A percentile compares a stretch with the other conserved stretches of the same genome.
Conservation (phyloP, 2,329 filamentous ascomycete genomes). For the Mollisiaceae sp. region DNA sequence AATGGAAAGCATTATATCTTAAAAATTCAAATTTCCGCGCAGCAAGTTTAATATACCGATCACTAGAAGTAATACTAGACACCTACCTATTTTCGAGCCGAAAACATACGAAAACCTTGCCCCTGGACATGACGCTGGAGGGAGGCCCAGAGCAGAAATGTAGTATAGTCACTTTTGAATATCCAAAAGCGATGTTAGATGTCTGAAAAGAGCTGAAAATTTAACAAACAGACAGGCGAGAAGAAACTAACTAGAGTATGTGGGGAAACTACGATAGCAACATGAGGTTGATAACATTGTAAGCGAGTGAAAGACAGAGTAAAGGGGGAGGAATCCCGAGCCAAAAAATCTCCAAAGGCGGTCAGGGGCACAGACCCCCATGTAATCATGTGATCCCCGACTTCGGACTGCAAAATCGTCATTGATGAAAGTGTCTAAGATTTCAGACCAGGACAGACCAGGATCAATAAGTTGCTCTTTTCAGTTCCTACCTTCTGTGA, state of each 20-base stretch:
- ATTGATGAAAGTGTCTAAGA: neutral
- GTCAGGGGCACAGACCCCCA: neutral
- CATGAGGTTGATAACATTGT: neutral
- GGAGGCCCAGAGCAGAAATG: neutral
- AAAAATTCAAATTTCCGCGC: neutral
- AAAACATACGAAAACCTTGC: neutral
- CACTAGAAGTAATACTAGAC: neutral
- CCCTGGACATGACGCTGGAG: neutral
- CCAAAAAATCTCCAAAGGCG: neutral
- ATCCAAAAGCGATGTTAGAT: no score
- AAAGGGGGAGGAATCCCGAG: neutral
- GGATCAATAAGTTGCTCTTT: conserved; percentile 2
- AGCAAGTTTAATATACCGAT: neutral
- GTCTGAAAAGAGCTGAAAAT: no score
- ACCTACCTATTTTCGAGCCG: neutral
- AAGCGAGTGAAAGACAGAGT: neutral
- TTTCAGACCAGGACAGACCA: neutral
- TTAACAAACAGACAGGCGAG: no score
- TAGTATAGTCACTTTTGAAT: no score
- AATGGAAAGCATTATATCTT: neutral
- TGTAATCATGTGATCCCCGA: conserved; percentile 2
- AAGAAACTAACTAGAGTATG: no score
- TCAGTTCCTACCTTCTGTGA: neutral
- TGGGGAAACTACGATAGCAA: no score
- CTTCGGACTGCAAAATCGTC: neutral